Conservation (phyloP, 495 filamentous ascomycete species). For the Penicillium samsonianum region DNA sequence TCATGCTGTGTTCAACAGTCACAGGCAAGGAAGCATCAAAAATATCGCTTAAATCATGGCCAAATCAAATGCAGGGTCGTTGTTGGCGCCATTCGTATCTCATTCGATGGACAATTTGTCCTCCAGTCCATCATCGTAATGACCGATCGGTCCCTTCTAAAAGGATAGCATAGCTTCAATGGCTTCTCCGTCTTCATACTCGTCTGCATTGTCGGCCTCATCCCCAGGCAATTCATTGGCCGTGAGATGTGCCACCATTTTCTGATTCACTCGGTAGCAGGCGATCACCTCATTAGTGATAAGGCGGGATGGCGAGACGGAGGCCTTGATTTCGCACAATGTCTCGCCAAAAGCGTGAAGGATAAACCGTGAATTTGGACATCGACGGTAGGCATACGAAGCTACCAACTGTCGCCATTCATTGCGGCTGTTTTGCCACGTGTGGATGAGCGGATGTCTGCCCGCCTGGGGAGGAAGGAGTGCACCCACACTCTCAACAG, state of each 20-base stretch:
- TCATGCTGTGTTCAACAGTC: neutral
- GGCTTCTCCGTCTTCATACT: slow-evolving; percentile 38
- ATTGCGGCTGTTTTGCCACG: slow-evolving; percentile 42
- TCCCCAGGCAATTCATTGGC: slow-evolving; percentile 20
- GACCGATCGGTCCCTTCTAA: slow-evolving; percentile 4
- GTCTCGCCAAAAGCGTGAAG: slow-evolving; percentile 67
- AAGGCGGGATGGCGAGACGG: slow-evolving; percentile 25
- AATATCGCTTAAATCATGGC: neutral
- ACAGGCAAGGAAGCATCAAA: neutral
- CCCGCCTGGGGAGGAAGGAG: slow-evolving; percentile 32
- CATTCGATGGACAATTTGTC: neutral
- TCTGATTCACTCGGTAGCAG: slow-evolving; percentile 39
- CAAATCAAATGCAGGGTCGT: slow-evolving; percentile 5
- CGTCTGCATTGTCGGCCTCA: slow-evolving; percentile 23
- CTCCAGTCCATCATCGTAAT: slow-evolving; percentile 16
- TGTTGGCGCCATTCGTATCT: slow-evolving; percentile 1
- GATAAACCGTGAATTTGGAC: slow-evolving; percentile 46
- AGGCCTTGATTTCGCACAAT: slow-evolving; percentile 64
- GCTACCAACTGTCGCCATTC: slow-evolving; percentile 58
- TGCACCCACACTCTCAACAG: slow-evolving; percentile 23
- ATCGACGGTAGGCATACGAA: slow-evolving; percentile 56
- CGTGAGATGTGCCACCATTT: slow-evolving; percentile 30
- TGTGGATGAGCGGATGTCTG: slow-evolving; percentile 43
- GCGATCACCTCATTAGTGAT: slow-evolving; percentile 33
- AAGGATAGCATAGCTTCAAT: slow-evolving; percentile 35